Conservation (phyloP, 345 rosid genomes). For the Physaria fendleri region DNA sequence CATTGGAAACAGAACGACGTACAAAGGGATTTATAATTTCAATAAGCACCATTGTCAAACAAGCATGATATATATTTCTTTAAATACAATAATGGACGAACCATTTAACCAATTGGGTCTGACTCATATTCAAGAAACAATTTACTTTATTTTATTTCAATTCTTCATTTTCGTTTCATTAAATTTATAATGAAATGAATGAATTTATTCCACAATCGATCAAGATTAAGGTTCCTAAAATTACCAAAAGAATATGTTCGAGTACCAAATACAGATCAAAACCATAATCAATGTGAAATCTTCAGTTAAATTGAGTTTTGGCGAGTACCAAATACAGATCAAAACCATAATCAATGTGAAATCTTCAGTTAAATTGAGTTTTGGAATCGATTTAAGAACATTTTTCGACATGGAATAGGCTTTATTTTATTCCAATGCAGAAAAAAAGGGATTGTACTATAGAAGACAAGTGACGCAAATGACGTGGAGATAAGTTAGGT, state of each 20-base stretch:
- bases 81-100: conserved; percentile 9
- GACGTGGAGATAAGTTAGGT: conserved; percentile 25
- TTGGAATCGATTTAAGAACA: background rate
- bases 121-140: conserved; percentile 24
- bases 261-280: background rate
- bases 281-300: background rate
- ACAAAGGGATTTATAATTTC: background rate
- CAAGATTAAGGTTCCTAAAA: background rate
- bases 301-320: background rate
- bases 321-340: too few relatives aligned
- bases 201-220: conserved; percentile 12
- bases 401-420: background rate
- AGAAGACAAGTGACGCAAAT: conserved; percentile 3
- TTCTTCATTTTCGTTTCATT: background rate
- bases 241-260: background rate
- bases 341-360: background rate
- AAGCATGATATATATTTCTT: too few relatives aligned
- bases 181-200: background rate
- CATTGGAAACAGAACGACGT: background rate
- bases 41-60: background rate
- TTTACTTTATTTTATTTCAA: conserved; percentile 5
- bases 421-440: background rate
- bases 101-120: conserved; percentile 23
- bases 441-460: background rate
- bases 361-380: background rate